Percentiles rank a stretch among this genome's conserved stretches.
Conservation (phyloP, 257 asterid species). For the Solanum pinnatisectum region DNA sequence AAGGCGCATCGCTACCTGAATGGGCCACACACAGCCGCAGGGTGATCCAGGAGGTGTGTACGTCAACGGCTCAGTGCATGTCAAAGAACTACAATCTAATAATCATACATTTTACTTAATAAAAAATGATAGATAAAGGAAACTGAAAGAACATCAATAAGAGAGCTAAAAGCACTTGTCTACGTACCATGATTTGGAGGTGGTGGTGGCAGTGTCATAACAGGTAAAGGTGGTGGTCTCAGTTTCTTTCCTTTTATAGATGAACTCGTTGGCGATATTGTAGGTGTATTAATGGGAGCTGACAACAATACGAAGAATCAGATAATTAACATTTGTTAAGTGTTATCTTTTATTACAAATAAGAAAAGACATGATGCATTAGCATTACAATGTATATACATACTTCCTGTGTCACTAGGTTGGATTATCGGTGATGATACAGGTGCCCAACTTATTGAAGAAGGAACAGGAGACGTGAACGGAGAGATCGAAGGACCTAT, state of each 20-base stretch:
- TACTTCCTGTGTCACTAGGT: conserved; percentile 29
- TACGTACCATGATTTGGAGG: conserved; percentile 63
- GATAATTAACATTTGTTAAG: conserved; percentile 2
- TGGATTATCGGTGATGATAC: conserved; percentile 40
- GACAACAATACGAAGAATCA: conserved; percentile 24
- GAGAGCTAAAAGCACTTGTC: neutral
- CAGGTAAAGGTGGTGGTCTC: conserved; percentile 44
- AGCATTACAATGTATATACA: neutral
- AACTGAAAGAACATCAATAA: neutral
- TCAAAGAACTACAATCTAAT: conserved; percentile 43
- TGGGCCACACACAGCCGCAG: conserved; percentile 82
- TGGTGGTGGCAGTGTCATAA: conserved; percentile 63
- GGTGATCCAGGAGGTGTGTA: conserved; percentile 58
- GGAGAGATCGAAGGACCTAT: conserved; percentile 40
- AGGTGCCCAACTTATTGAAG: conserved; percentile 18
- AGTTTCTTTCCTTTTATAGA: conserved; percentile 16
- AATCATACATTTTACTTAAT: neutral
- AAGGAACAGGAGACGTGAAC: conserved; percentile 26
- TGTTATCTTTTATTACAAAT: neutral
- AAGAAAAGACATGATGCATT: neutral
- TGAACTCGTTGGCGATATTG: conserved; percentile 37
- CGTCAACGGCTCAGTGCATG: conserved; percentile 69
- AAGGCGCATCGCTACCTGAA: conserved; percentile 52
- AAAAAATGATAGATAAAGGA: neutral
- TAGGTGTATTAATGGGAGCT: conserved; percentile 28